Evolutionary conservation across 2,329 filamentous ascomycete species (phyloP).

Genomic region (Metarhizium rileyi): DNA sequence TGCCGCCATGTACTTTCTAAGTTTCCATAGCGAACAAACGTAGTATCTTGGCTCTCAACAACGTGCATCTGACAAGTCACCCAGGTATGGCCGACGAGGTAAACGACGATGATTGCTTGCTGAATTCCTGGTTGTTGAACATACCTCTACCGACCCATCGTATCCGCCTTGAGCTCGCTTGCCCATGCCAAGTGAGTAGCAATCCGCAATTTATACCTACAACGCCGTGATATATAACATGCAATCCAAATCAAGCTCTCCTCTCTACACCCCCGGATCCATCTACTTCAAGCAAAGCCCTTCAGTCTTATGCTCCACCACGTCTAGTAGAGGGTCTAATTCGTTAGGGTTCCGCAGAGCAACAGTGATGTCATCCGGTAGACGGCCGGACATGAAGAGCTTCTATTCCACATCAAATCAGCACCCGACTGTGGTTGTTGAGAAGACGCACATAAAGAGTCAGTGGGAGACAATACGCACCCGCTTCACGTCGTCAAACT

Average conservation of each 20-base stretch:
- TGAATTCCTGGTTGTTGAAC: neutral
- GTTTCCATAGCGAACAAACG: too few species aligned
- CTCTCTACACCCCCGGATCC: neutral
- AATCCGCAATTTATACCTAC: neutral
- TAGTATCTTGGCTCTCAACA: too few species aligned
- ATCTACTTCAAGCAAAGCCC: slow-evolving; percentile 15
- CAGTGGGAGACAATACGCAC: slow-evolving; percentile 33
- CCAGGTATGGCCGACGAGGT: neutral
- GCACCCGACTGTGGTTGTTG: neutral
- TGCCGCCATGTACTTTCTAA: too few species aligned
- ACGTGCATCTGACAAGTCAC: too few species aligned
- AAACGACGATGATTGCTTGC: neutral
- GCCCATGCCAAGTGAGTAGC: neutral
- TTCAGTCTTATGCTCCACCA: slow-evolving; percentile 62
- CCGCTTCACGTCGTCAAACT: slow-evolving; percentile 65
- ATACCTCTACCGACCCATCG: neutral
- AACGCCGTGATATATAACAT: slow-evolving; percentile 1
- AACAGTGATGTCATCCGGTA: slow-evolving; percentile 64
- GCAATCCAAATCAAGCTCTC: neutral
- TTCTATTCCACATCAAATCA: slow-evolving; percentile 23
- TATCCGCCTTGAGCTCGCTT: neutral
- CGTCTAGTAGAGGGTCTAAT: slow-evolving; percentile 57
- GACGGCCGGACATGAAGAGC: slow-evolving; percentile 37
- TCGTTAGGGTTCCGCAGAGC: slow-evolving; percentile 72
- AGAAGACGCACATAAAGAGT: neutral